Conservation (phyloP, 2,329 filamentous ascomycete species). For the Aspergillus ochraceoroseus region DNA sequence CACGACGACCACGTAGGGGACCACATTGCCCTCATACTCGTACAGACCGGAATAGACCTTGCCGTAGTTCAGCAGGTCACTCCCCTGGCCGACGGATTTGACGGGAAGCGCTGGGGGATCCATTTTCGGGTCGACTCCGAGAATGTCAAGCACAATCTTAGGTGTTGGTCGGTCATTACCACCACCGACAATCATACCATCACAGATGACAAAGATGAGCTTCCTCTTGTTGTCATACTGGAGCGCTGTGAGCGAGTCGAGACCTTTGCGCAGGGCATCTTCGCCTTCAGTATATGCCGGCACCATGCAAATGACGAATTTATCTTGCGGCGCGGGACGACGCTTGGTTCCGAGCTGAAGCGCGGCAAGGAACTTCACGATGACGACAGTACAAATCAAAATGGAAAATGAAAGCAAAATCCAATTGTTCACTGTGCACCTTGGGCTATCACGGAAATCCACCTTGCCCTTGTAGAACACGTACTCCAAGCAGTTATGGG, state of each 20-base stretch:
- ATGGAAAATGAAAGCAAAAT: constrained; percentile 83
- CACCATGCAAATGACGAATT: constrained; percentile 97
- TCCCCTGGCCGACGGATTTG: constrained; percentile 83
- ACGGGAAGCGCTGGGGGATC: constrained; percentile 92
- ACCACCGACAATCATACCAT: constrained; percentile 77
- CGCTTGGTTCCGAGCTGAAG: constrained; percentile 90
- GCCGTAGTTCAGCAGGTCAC: constrained; percentile 92
- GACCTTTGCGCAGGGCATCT: constrained; percentile 83
- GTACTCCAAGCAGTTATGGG: constrained; percentile 74
- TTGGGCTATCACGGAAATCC: constrained; percentile 73
- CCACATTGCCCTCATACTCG: constrained; percentile 94
- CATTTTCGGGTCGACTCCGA: constrained; percentile 93
- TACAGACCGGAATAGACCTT: constrained; percentile 98
- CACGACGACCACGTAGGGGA: constrained; percentile 91
- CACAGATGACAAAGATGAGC: constrained; percentile 44
- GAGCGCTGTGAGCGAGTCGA: constrained; percentile 89
- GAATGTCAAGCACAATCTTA: constrained; percentile 94
- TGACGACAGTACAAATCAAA: constrained; percentile 72
- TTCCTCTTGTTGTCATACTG: constrained; percentile 99
- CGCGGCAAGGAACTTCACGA: constrained; percentile 85
- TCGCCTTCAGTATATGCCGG: constrained; percentile 98
- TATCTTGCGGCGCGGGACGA: constrained; percentile 85
- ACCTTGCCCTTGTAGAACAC: constrained; percentile 75
- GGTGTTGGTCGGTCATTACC: constrained; percentile 96
- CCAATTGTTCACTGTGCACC: constrained; percentile 86